Conservation (phyloP, 1,284 basidiomycete species). For the Tetrapyrgos nigripes region DNA sequence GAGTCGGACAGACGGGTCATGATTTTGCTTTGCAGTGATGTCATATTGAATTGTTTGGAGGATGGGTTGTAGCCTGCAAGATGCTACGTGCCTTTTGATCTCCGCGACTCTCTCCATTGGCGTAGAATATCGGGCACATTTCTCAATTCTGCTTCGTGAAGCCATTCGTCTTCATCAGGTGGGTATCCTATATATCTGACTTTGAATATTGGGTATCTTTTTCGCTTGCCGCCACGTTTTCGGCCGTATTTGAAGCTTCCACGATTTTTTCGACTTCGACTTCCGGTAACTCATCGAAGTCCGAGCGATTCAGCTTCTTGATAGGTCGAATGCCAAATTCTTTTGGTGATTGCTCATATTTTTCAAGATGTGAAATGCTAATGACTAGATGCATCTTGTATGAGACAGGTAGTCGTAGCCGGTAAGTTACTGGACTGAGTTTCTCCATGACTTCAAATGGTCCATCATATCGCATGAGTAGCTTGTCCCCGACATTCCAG, state of each 20-base stretch:
- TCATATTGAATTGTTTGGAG: too few relatives aligned
- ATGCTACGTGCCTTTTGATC: too few relatives aligned
- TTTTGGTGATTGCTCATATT: conserved; percentile 5
- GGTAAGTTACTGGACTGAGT: conserved; percentile 9
- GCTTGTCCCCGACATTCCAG: conserved; percentile 8
- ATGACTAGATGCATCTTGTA: conserved; percentile 10
- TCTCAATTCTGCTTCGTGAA: background rate
- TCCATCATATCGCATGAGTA: conserved; percentile 16
- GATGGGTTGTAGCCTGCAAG: too few relatives aligned
- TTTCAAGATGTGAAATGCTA: conserved; percentile 10
- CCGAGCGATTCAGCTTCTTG: conserved; percentile 5
- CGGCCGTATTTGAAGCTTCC: background rate
- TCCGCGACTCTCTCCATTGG: too few relatives aligned
- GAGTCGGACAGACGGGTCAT: too few relatives aligned
- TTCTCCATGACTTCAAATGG: conserved; percentile 16
- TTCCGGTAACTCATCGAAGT: conserved; percentile 1
- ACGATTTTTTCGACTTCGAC: background rate
- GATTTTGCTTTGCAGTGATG: too few relatives aligned
- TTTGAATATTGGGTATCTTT: background rate
- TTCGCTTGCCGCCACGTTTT: background rate
- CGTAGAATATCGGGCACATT: background rate
- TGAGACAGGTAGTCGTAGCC: conserved; percentile 7
- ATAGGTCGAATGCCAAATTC: conserved; percentile 2
- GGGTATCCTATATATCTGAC: background rate
- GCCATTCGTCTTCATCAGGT: background rate